Evolutionary conservation across 805 yeast genomes (phyloP).

Genomic region (Pichia californica): DNA sequence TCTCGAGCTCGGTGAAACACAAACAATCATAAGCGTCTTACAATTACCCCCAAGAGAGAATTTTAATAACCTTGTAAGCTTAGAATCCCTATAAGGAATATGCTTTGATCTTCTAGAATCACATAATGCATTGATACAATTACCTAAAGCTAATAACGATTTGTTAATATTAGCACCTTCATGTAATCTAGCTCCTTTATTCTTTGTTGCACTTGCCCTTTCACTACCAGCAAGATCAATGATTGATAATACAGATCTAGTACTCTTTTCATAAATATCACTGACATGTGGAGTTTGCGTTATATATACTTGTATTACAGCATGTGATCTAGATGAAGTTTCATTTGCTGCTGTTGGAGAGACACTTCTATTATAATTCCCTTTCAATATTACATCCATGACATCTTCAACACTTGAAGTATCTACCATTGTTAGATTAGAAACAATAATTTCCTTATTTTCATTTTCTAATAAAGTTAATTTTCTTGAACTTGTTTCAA

Average conservation of each 20-base stretch:
- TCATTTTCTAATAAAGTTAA: constrained; percentile 68
- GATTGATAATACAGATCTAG: constrained; percentile 74
- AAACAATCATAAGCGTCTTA: constrained; percentile 92
- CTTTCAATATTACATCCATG: constrained; percentile 67
- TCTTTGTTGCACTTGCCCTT: constrained; percentile 83
- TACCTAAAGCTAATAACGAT: constrained; percentile 83
- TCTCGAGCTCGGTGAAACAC: constrained; percentile 77
- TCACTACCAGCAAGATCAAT: constrained; percentile 96
- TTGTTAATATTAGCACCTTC: constrained; percentile 95
- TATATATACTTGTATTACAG: constrained; percentile 79
- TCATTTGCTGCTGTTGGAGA: constrained; percentile 90
- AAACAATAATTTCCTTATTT: constrained; percentile 56
- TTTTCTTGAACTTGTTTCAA: constrained; percentile 32
- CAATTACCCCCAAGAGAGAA: constrained; percentile 93
- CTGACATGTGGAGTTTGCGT: constrained; percentile 51
- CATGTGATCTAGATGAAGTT: constrained; percentile 88
- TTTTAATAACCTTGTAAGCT: constrained; percentile 77
- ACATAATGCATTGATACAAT: constrained; percentile 89
- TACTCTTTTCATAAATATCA: constrained; percentile 59
- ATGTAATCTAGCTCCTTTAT: constrained; percentile 69
- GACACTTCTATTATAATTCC: constrained; percentile 71
- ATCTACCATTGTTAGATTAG: constrained; percentile 58
- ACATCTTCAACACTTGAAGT: constrained; percentile 65
- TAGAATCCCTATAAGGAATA: constrained; percentile 88
- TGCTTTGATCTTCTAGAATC: constrained; percentile 62